Conservation (phyloP, 148 eudicot species). For the Rhododendron ferrugineum region DNA sequence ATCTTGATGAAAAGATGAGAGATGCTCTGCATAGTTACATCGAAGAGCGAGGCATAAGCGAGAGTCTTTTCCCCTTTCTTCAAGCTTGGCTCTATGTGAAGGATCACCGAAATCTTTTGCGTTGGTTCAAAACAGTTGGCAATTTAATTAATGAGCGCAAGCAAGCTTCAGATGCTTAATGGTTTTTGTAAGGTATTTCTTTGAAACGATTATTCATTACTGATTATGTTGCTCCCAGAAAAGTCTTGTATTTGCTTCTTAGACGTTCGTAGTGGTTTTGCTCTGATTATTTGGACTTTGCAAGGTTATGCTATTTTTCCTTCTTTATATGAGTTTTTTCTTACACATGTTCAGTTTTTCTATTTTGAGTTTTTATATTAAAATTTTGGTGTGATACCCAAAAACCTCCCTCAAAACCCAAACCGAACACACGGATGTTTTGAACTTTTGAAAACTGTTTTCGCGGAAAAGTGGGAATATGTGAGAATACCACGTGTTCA, state of each 20-base stretch:
- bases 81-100: slow-evolving; percentile 89
- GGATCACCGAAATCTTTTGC: slow-evolving; percentile 61
- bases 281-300: background rate
- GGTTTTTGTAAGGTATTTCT: background rate
- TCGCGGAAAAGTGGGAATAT: background rate
- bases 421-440: background rate
- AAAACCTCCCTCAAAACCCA: too few relatives aligned
- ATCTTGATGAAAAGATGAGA: slow-evolving; percentile 41
- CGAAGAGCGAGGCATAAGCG: slow-evolving; percentile 70
- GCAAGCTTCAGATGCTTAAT: background rate
- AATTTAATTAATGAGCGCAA: slow-evolving; percentile 29
- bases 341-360: background rate
- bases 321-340: background rate
- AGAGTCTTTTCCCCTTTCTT: slow-evolving; percentile 71
- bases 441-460: background rate
- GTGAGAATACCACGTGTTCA: background rate
- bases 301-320: background rate
- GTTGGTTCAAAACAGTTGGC: slow-evolving; percentile 66
- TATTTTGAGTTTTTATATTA: background rate
- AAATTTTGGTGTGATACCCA: background rate
- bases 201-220: background rate
- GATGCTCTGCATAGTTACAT: slow-evolving; percentile 66
- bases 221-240: background rate
- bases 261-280: background rate
- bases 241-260: background rate